Evolutionary conservation across 805 yeast species (phyloP), one percentile per base, ranked within the genome.

Genomic region (Zygoascus bituminiphila): DNA sequence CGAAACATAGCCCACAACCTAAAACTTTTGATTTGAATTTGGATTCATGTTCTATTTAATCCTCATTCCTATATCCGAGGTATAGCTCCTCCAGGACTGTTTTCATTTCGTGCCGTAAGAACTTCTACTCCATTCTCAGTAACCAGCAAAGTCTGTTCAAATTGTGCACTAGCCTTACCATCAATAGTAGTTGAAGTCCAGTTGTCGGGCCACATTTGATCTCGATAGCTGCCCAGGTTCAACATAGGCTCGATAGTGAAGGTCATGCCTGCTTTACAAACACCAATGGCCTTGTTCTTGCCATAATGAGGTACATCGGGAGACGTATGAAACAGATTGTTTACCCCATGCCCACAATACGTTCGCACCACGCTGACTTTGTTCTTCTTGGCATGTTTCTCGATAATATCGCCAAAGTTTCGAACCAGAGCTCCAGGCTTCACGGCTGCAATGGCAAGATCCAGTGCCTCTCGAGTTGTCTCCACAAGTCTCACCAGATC

Each of bases 241-340:
- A 93, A 78, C 98, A 93, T 93, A 42, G 98, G 98, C 69, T 93
- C 98, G 50, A 93, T 87, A 20, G 98, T 93, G 73, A 93, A 93
- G 12, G 86, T 88, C 83, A 89, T 85, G 20, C 98, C 98, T 20
- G 96, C 91, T 64, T 87, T 87, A 71, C 93, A 89, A 41, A 87
- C 81, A 51, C 98, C 98, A 42, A 89, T 75, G 6, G 96, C 86
- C 70, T 91, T 91, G 70, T 89, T 93, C 58, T 81, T 82, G 20
- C 93, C 95, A 62, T 93, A 93, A 66, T 93, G 98, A 2, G 97
- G 96, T 47, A 93, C 78, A 57, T 81, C 85, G 35, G 98, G 98
- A 42, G 88, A 82, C 60, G 89, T 79, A 67, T 93, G 98, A 81
- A 93, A 93, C 54, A 81, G 74, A 51, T 71, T 72, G 58, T 91